Percentiles rank a stretch among this genome's conserved stretches.
phyloP scores from a whole-genome alignment of 352 stramenopile genomes.

The Globisporangium paddicum region DNA sequence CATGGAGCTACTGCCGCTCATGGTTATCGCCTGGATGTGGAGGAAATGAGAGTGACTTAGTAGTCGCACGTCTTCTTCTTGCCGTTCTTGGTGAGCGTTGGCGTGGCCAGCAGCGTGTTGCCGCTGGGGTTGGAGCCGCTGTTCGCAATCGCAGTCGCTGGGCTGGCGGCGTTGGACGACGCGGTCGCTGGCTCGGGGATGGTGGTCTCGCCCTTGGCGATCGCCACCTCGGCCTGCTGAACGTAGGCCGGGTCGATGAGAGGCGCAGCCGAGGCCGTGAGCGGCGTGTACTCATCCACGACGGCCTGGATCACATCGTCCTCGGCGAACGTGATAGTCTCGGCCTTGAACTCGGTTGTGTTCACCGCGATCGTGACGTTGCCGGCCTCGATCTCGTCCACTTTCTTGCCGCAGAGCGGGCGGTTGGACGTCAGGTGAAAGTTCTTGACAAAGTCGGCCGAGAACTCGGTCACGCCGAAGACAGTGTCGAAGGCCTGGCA shows the following conservation, averaged over 20 bases:
- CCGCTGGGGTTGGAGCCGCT: background rate
- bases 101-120: background rate
- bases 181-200: slow-evolving; percentile 10
- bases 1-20: background rate
- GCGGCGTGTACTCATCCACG: slow-evolving; percentile 22
- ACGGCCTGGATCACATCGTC: slow-evolving; percentile 24
- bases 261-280: slow-evolving; percentile 14
- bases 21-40: background rate
- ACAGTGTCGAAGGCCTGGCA: slow-evolving; percentile 52
- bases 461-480: slow-evolving; percentile 41
- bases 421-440: slow-evolving; percentile 45
- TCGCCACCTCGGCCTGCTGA: slow-evolving; percentile 15
- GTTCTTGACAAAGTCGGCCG: slow-evolving; percentile 43
- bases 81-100: slow-evolving; percentile 4
- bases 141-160: background rate
- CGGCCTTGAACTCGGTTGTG: slow-evolving; percentile 34
- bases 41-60: background rate
- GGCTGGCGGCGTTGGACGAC: background rate
- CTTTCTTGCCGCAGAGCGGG: slow-evolving; percentile 39
- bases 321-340: slow-evolving; percentile 29
- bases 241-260: slow-evolving; percentile 25
- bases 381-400: slow-evolving; percentile 44
- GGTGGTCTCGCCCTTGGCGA: slow-evolving; percentile 9
- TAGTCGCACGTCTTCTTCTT: slow-evolving; percentile 15
- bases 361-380: slow-evolving; percentile 39